phyloP scores from a whole-genome alignment of 2,329 filamentous ascomycete species.

The Nigrospora osmanthi region DNA sequence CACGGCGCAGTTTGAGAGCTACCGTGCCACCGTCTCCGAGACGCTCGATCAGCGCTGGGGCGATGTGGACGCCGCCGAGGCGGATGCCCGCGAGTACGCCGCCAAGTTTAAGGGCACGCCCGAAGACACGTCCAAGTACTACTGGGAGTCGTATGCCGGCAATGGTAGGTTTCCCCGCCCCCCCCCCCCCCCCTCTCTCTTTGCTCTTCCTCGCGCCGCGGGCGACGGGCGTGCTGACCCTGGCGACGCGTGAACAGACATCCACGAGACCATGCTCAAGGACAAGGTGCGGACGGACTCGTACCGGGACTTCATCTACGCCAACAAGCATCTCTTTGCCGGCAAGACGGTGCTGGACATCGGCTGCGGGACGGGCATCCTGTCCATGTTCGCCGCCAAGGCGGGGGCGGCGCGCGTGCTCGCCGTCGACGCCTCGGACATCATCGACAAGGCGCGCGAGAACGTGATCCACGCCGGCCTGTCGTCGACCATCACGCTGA shows the following conservation, averaged over 20 bases:
- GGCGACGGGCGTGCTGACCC: not conserved
- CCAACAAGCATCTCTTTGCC: constrained; percentile 79
- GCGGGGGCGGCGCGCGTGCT: constrained; percentile 82
- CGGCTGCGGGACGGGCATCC: constrained; percentile 78
- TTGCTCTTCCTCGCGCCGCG: not conserved
- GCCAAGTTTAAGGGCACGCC: constrained; percentile 17
- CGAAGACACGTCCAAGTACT: constrained; percentile 34
- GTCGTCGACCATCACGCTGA: constrained; percentile 64
- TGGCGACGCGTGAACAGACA: constrained; percentile 43
- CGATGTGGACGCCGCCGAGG: constrained; percentile 32
- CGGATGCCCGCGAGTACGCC: constrained; percentile 17
- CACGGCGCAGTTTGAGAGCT: constrained; percentile 55
- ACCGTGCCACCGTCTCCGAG: constrained; percentile 56
- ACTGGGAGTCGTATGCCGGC: constrained; percentile 55
- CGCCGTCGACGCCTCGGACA: constrained; percentile 86
- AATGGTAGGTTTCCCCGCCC: constrained; percentile 39
- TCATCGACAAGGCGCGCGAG: constrained; percentile 78
- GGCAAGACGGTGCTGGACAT: constrained; percentile 87
- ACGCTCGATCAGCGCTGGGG: constrained; percentile 60
- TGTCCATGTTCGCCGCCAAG: constrained; percentile 91
- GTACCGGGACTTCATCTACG: constrained; percentile 92
- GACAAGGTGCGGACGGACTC: constrained; percentile 81
- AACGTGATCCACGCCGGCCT: constrained; percentile 79
- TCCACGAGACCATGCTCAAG: constrained; percentile 94
- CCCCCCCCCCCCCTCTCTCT: not conserved